phyloP scores from a whole-genome alignment of 805 yeast genomes.

The Cyberlindnera samutprakarnensis region DNA sequence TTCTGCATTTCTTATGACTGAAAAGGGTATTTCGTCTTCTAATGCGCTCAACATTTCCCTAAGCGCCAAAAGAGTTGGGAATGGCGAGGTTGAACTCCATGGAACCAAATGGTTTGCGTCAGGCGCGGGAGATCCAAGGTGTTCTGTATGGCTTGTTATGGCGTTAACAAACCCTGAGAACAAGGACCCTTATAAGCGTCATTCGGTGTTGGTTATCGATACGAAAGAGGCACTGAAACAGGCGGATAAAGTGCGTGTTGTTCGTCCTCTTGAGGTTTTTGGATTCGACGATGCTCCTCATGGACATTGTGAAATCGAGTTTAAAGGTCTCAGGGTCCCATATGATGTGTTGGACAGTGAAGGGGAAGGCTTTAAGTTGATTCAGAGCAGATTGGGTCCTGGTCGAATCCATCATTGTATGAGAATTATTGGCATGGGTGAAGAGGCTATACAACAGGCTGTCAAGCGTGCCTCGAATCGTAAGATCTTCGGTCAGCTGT shows the following conservation, averaged over 20 bases:
- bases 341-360: conserved; percentile 33
- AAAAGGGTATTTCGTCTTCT: conserved; percentile 51
- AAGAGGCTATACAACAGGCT: conserved; percentile 41
- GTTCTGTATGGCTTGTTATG: conserved; percentile 29
- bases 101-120: conserved; percentile 69
- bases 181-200: conserved; percentile 37
- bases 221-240: conserved; percentile 36
- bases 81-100: conserved; percentile 36
- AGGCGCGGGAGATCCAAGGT: conserved; percentile 63
- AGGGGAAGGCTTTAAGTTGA: conserved; percentile 56
- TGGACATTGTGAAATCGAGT: conserved; percentile 58
- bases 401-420: conserved; percentile 69
- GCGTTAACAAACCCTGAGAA: conserved; percentile 22
- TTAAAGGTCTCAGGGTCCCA: conserved; percentile 41
- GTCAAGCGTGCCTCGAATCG: conserved; percentile 46
- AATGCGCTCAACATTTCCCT: conserved; percentile 53
- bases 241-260: conserved; percentile 39
- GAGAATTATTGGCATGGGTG: conserved; percentile 57
- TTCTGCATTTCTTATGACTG: conserved; percentile 61
- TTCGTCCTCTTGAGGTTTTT: conserved; percentile 45
- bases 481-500: conserved; percentile 41
- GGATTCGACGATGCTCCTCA: conserved; percentile 68
- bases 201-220: conserved; percentile 50
- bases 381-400: conserved; percentile 60
- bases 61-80: conserved; percentile 36